These are phyloP conservation scores for Trypanosoma brucei DNA, from an alignment of 208 protist species.

Conservation along the genomic window DNA sequence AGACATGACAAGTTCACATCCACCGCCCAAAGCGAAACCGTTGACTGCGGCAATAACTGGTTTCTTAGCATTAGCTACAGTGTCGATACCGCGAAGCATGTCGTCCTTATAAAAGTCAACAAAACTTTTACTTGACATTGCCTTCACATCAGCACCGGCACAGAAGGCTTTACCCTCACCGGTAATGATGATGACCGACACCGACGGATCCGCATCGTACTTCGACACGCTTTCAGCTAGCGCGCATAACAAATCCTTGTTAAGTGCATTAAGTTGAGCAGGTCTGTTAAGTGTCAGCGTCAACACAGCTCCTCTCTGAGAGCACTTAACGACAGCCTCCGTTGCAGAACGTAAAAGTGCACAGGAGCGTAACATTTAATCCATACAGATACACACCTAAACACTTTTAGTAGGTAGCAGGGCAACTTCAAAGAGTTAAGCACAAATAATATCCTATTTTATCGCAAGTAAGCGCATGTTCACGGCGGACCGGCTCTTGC, in stretches of 20 bases:
- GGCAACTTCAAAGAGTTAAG: no score
- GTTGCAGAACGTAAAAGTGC: conserved; percentile 30
- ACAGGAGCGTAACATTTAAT: conserved; percentile 40
- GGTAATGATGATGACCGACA: conserved; percentile 90
- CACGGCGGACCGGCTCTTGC: no score
- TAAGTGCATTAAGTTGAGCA: conserved; percentile 93
- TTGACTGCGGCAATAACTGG: conserved; percentile 90
- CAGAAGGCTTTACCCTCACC: conserved; percentile 93
- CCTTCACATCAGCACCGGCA: conserved; percentile 95
- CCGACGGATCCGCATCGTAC: conserved; percentile 76
- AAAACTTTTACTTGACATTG: conserved; percentile 82
- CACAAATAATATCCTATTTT: no score
- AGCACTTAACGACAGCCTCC: conserved; percentile 48
- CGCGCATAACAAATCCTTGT: conserved; percentile 66
- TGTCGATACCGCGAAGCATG: conserved; percentile 65
- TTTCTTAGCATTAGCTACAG: conserved; percentile 55
- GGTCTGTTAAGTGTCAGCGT: conserved; percentile 91
- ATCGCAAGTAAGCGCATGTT: no score
- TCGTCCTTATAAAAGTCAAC: conserved; percentile 68
- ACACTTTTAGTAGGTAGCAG: neutral
- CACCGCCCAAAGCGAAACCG: conserved; percentile 88
- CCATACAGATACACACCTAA: neutral
- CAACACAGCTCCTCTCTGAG: conserved; percentile 59
- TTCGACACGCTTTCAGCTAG: conserved; percentile 62
- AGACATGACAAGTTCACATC: conserved; percentile 90